A percentile compares a stretch with the other conserved stretches of the same genome.
Evolutionary conservation across 2,329 filamentous ascomycete genomes (phyloP).

Genomic region (Lasiodiplodia gonubiensis): DNA sequence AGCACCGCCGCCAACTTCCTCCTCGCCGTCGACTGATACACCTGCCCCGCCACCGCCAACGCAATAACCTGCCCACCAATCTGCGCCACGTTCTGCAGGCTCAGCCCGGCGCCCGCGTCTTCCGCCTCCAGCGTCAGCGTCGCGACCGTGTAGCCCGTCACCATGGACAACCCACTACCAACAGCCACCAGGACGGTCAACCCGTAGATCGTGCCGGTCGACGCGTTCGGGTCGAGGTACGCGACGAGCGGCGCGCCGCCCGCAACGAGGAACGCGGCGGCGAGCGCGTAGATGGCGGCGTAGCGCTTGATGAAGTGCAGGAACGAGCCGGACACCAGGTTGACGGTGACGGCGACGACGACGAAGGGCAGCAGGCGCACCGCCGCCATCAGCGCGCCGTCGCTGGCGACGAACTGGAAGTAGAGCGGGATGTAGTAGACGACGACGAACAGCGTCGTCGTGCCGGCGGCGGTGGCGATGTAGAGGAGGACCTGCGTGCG

Average conservation of each 20-base stretch:
- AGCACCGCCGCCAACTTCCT: conserved; percentile 25
- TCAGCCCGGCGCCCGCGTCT: conserved; percentile 20
- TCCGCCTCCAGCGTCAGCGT: conserved; percentile 23
- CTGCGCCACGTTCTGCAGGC: conserved; percentile 30
- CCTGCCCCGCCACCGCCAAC: conserved; percentile 29
- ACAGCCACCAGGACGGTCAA: conserved; percentile 34
- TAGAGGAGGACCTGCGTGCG: not conserved
- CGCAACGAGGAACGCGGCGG: conserved; percentile 1
- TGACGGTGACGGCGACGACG: not conserved
- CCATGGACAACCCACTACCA: conserved; percentile 31
- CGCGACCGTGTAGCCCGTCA: conserved; percentile 16
- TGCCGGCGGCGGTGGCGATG: not conserved
- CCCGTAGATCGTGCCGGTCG: conserved; percentile 34
- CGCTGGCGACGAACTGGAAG: conserved; percentile 12
- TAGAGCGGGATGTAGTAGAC: conserved; percentile 38
- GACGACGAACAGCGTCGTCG: conserved; percentile 43
- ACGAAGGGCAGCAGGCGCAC: conserved; percentile 19
- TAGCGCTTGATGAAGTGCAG: conserved; percentile 12
- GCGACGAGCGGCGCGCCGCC: conserved; percentile 1
- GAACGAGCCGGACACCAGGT: conserved; percentile 1
- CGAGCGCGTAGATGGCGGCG: conserved; percentile 9
- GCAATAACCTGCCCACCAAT: conserved; percentile 30
- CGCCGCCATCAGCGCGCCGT: not conserved
- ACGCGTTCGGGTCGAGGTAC: not conserved
- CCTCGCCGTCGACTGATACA: conserved; percentile 28